phyloP scores from a whole-genome alignment of 768 basidiomycete genomes.

The Serendipita vermifera region DNA sequence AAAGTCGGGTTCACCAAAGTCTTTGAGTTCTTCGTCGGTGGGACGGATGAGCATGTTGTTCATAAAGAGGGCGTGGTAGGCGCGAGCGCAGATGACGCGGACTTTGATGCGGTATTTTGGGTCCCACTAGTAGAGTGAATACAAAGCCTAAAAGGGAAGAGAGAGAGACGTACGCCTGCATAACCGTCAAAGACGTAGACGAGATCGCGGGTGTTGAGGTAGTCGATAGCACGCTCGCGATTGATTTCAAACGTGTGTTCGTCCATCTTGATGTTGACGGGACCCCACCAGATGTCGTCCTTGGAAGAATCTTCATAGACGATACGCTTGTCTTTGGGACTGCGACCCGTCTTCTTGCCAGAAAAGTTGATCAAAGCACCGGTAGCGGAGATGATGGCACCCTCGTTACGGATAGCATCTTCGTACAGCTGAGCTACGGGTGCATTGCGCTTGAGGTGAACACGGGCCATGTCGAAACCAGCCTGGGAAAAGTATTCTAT shows the following conservation, averaged over 20 bases:
- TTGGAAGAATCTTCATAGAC: conserved; percentile 94
- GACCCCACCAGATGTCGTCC: conserved; percentile 99
- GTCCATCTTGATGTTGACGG: conserved; percentile 98
- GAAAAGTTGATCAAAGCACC: conserved; percentile 99
- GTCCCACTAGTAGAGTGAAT: conserved; percentile 49
- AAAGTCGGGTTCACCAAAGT: conserved; percentile 97
- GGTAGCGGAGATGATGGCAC: conserved; percentile 90
- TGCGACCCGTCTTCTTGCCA: conserved; percentile 96
- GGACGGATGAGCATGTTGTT: conserved; percentile 99
- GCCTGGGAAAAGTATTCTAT: conserved; percentile 97
- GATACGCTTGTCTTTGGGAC: conserved; percentile 99
- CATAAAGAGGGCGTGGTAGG: conserved; percentile 99
- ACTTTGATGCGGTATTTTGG: conserved; percentile 99
- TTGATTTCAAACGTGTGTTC: conserved; percentile 99
- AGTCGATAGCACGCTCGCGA: conserved; percentile 97
- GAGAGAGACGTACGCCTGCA: conserved; percentile 42
- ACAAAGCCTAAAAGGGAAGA: background rate
- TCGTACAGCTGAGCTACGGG: conserved; percentile 86
- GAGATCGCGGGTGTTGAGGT: conserved; percentile 94
- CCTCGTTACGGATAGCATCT: conserved; percentile 96
- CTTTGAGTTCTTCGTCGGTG: conserved; percentile 80
- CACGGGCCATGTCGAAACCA: conserved; percentile 97
- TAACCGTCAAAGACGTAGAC: conserved; percentile 97
- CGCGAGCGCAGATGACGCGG: conserved; percentile 94
- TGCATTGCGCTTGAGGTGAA: conserved; percentile 91